These are phyloP conservation scores for Malassezia sp. DNA, from an alignment of 1,284 basidiomycete species.

Conservation along the genomic window DNA sequence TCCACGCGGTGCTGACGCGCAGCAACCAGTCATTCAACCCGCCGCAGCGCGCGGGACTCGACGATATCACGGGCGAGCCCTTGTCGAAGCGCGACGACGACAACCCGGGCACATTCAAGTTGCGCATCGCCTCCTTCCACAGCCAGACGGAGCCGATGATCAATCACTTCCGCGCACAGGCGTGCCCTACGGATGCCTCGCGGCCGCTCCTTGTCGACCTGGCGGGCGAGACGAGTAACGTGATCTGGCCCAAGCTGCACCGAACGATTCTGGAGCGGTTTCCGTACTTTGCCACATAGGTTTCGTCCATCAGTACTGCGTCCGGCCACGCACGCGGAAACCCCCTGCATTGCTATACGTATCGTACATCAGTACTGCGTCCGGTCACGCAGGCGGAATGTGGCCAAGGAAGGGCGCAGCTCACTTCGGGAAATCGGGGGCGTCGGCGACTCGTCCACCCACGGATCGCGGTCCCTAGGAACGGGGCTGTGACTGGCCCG, in stretches of 20 bases:
- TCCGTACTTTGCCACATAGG: constrained; percentile 12
- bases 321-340: no score
- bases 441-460: no score
- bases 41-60: constrained; percentile 70
- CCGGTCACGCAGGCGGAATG: not conserved
- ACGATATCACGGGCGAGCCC: constrained; percentile 85
- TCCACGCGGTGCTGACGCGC: not conserved
- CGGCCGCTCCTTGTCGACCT: constrained; percentile 55
- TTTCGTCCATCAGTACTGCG: not conserved
- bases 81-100: constrained; percentile 83
- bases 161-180: constrained; percentile 47
- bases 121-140: constrained; percentile 71
- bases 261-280: constrained; percentile 49
- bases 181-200: constrained; percentile 12
- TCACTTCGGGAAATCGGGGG: no score
- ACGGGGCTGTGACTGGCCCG: no score
- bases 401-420: no score
- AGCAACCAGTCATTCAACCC: constrained; percentile 54
- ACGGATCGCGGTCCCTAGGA: no score
- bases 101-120: constrained; percentile 72
- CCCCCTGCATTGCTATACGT: not conserved
- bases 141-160: constrained; percentile 75
- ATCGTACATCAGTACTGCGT: not conserved
- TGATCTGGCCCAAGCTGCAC: constrained; percentile 79
- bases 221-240: constrained; percentile 72